Base-by-base conservation (phyloP, 768 basidiomycete species). In the Boletus pseudo-olivaceus region DNA sequence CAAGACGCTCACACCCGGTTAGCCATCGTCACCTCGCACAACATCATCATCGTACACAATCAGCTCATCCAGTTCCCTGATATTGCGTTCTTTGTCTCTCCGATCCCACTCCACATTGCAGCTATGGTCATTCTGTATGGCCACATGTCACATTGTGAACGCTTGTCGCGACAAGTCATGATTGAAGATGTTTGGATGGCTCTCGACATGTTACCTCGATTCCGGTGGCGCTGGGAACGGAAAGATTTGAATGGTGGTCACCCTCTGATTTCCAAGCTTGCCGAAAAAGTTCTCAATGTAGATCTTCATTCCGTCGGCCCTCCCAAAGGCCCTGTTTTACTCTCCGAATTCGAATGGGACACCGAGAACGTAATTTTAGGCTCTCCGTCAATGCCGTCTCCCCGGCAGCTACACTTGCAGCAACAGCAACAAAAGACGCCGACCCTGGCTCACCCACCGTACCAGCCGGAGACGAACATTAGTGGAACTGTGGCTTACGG, bases 81-180 rank as follows among this genome's bases (percentile, higher is more conserved):
- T 54, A 87, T 88, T 61, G 88, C 85, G 4, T 93, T 93, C 75
- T 93, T 93, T 67, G 88, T 88, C 23, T 92, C 90, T 4, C 91
- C 91, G 2, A 90, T 90, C 54, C 91, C 91, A 14, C 77, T 93
- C 19, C 91, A 93, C 69, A 91, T 93, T 50, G 87, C 90, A 0
- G 91, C 91, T 7, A 92, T 93, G 90, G 88, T 93, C 54, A 92
- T 93, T 55, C 78, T 93, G 19, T 93, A 87, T 65, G 91, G 91
- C 1, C 88, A 88, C 63, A 90, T 91, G 80, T 89, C 87, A 7
- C 82, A 82, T 49, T 88, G 87, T 55, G 82, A 88, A 27, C 80
- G 78, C 39, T 77, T 91, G 27, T 71, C 85, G 2, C 78, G 76
- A 38, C 75, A 83, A 52, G 80, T 82, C 37, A 89, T 87, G 37